Percentiles rank a stretch among this genome's conserved stretches.
Evolutionary conservation across 202 grass and related monocot genomes (phyloP).

Genomic region (Panicum virgatum): DNA sequence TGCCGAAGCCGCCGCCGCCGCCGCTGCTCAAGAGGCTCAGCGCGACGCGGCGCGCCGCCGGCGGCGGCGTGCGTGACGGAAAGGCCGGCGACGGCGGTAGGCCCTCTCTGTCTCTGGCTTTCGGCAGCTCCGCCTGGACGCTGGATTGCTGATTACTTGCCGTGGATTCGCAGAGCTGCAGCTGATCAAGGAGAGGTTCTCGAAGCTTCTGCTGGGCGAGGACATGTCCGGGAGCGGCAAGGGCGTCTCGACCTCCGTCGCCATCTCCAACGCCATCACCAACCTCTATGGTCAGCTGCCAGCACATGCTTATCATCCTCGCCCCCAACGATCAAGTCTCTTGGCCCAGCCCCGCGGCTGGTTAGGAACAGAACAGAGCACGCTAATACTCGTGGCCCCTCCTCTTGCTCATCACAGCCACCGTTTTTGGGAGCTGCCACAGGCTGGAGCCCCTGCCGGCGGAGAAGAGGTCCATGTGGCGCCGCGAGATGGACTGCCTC

Average conservation of each 20-base stretch:
- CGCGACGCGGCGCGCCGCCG: constrained; percentile 23
- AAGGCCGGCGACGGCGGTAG: constrained; percentile 51
- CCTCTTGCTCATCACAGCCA: constrained; percentile 60
- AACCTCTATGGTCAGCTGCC: constrained; percentile 74
- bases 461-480: constrained; percentile 87
- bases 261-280: constrained; percentile 93
- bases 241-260: constrained; percentile 74
- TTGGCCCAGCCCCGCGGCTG: not conserved
- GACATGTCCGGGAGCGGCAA: constrained; percentile 94
- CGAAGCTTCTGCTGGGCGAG: constrained; percentile 85
- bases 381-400: constrained; percentile 19
- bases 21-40: constrained; percentile 57
- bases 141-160: not conserved
- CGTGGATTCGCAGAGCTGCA: constrained; percentile 58
- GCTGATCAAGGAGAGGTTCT: constrained; percentile 76
- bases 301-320: not conserved
- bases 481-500: constrained; percentile 85
- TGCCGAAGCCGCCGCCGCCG: constrained; percentile 23
- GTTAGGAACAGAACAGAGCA: constrained; percentile 4
- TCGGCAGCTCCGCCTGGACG: not conserved
- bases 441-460: constrained; percentile 65
- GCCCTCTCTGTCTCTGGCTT: not conserved
- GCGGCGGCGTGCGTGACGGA: constrained; percentile 12
- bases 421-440: constrained; percentile 88
- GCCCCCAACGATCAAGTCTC: not conserved